Conservation (phyloP, 805 yeast species). For the Nakazawaea anatomiae region DNA sequence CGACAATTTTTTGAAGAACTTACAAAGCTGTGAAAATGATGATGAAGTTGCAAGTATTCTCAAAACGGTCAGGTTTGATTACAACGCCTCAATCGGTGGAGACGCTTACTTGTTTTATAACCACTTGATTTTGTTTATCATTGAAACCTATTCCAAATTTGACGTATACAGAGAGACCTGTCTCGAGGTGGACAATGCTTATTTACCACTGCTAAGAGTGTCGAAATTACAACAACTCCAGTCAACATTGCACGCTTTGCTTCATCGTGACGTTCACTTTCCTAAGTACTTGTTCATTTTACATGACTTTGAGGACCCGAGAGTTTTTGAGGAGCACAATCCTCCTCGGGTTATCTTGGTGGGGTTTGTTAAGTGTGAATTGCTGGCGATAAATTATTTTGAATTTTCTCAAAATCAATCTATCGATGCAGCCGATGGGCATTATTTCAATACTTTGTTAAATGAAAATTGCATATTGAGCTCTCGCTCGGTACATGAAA, state of each 20-base stretch:
- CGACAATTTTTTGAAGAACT: neutral
- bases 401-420: neutral
- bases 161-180: neutral
- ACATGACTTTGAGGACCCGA: neutral
- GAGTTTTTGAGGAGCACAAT: neutral
- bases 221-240: neutral
- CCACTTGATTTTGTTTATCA: neutral
- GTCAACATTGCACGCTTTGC: neutral
- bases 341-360: neutral
- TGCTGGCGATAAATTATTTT: neutral
- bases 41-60: neutral
- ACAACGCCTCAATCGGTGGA: neutral
- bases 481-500: neutral
- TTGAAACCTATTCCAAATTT: neutral
- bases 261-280: neutral
- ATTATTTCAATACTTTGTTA: neutral
- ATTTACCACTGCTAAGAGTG: neutral
- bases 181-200: no score
- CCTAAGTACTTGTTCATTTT: neutral
- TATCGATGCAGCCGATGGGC: neutral
- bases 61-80: neutral
- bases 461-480: neutral
- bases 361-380: neutral
- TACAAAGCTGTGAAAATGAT: neutral
- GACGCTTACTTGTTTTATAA: constrained; percentile 5